Conservation (phyloP, 768 basidiomycete species). For the Crassisporium funariophilum region DNA sequence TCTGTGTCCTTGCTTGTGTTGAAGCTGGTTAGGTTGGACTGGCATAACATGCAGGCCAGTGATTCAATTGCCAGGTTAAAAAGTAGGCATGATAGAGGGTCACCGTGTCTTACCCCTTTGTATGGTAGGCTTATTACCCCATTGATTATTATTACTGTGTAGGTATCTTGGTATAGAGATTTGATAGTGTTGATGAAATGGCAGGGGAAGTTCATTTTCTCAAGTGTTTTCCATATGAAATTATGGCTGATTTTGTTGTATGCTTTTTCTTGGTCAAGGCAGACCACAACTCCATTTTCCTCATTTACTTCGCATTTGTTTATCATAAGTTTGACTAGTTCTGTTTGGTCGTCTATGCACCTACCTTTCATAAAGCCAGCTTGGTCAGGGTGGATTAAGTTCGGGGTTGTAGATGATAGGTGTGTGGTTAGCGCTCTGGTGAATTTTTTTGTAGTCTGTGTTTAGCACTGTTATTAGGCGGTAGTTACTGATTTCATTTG, state of each 20-base stretch:
- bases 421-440: slow-evolving; percentile 26
- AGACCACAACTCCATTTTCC: slow-evolving; percentile 27
- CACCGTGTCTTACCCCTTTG: slow-evolving; percentile 37
- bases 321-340: slow-evolving; percentile 29
- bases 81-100: slow-evolving; percentile 38
- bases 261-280: slow-evolving; percentile 40
- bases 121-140: slow-evolving; percentile 27
- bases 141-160: slow-evolving; percentile 36
- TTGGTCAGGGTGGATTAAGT: slow-evolving; percentile 36
- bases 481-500: slow-evolving; percentile 40
- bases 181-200: slow-evolving; percentile 30
- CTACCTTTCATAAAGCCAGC: slow-evolving; percentile 39
- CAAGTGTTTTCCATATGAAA: slow-evolving; percentile 30
- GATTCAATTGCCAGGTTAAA: slow-evolving; percentile 40
- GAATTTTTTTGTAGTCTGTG: slow-evolving; percentile 37
- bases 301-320: slow-evolving; percentile 22
- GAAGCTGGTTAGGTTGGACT: slow-evolving; percentile 27
- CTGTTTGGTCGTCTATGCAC: slow-evolving; percentile 34
- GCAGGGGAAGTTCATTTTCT: slow-evolving; percentile 22
- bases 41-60: slow-evolving; percentile 28
- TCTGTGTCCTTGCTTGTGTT: slow-evolving; percentile 18
- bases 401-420: slow-evolving; percentile 15
- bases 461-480: slow-evolving; percentile 39
- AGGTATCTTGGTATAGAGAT: slow-evolving; percentile 29
- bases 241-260: slow-evolving; percentile 37